Percentiles rank a stretch among this genome's conserved stretches.
phyloP scores from a whole-genome alignment of 2,329 filamentous ascomycete genomes.

The Penicillium aurantiogriseum region DNA sequence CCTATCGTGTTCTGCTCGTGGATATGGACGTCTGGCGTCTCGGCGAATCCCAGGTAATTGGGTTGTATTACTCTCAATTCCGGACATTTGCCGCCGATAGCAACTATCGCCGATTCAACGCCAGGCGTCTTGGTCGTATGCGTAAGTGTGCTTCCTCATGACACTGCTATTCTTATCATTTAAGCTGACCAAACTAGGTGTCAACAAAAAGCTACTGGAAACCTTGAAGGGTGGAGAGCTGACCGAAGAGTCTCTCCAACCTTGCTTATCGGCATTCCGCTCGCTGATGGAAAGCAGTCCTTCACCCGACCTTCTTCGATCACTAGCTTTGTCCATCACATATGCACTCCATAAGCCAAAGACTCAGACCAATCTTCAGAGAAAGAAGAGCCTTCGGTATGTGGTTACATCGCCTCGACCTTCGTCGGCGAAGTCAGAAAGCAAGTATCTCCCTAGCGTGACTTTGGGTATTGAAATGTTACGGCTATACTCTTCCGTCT shows the following conservation, averaged over 20 bases:
- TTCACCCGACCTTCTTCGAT: slow-evolving; percentile 79
- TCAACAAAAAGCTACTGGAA: slow-evolving; percentile 85
- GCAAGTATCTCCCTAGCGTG: slow-evolving; percentile 54
- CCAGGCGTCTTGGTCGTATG: slow-evolving; percentile 82
- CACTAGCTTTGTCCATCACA: slow-evolving; percentile 86
- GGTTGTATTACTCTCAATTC: slow-evolving; percentile 92
- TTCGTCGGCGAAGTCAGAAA: slow-evolving; percentile 36
- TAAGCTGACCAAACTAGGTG: slow-evolving; percentile 55
- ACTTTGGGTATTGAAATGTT: slow-evolving; percentile 74
- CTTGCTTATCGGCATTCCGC: slow-evolving; percentile 77
- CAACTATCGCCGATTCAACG: slow-evolving; percentile 90
- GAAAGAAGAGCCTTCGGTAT: slow-evolving; percentile 47
- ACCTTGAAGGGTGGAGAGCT: slow-evolving; percentile 84
- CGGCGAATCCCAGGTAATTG: slow-evolving; percentile 72
- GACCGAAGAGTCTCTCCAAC: slow-evolving; percentile 66
- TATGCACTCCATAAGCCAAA: slow-evolving; percentile 75
- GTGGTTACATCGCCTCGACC: slow-evolving; percentile 30
- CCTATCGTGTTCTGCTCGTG: slow-evolving; percentile 86
- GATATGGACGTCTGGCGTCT: slow-evolving; percentile 92
- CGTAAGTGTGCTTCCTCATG: slow-evolving; percentile 55
- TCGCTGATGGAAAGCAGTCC: slow-evolving; percentile 76
- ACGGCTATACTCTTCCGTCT: slow-evolving; percentile 70
- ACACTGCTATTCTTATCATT: background rate
- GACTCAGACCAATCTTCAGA: slow-evolving; percentile 41
- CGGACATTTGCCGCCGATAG: slow-evolving; percentile 83